Evolutionary conservation across 2,329 filamentous ascomycete genomes (phyloP), one percentile per base, ranked within the genome.

Genomic region (Aspergillus jensenii): DNA sequence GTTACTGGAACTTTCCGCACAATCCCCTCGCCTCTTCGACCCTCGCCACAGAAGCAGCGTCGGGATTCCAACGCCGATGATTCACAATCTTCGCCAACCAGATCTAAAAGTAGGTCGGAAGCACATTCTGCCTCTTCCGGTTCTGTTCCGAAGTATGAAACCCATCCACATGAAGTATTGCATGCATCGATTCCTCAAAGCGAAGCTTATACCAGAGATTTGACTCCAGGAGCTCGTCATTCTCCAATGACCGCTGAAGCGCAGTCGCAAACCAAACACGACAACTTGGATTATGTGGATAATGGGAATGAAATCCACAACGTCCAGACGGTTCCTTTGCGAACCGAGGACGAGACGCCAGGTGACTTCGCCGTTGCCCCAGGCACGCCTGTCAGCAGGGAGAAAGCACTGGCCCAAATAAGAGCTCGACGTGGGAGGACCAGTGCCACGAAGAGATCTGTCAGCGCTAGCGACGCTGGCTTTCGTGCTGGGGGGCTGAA

Each of bases 321-420:
- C 23, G 68, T 70, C 4, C 72, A 64, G 62, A 73, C 66, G 37
- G 65, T 72, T 25, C 75, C 72, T 12, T 62, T 74, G 19, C 71
- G 67, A 27, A 52, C 61, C 17, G 74, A 73, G 46, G 68, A 66
- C 12, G 47, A 58, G 15, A 43, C 59, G 2, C 59, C 62, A 3
- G 66, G 68, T 52, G 51, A 65, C 48, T 61, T 70, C 49, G 64
- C 64, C 27, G 65, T 67, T 25, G 61, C 78, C 15, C 71, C 74
- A 1, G 74, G 76, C n/a, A 77, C 75, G 1, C 78, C 78, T 4
- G 73, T 80, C 53, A 76, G 71, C 50, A 75, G 79, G 19, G 79
- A 81, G 68, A 74, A 78, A 59, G 79, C 79, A 2, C 69, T 81
- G 2, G 79, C 79, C 7, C 78, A 80, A 61, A 81, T 81, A 43